Evolutionary conservation across 805 yeast genomes (phyloP), one percentile per base, ranked within the genome.

Genomic region (Hanseniaspora pseudoguilliermondii): DNA sequence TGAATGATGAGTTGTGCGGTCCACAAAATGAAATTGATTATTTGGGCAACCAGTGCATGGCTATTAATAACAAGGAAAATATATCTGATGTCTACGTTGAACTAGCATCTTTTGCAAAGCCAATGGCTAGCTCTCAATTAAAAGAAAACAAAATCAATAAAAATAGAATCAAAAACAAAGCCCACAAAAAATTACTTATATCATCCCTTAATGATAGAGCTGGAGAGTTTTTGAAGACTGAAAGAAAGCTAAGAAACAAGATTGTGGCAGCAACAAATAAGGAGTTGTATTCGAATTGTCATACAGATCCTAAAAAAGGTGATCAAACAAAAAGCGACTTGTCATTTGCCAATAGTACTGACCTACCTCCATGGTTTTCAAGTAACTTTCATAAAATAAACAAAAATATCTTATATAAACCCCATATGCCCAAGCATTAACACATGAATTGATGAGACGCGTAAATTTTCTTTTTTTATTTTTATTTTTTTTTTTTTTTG

Each of bases 301-400:
- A 40, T 7, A 5, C 27, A 40, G 16, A 41, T 27, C 3, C 44
- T 15, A 7, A 23, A 9, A 36, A 29, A 13, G 8, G 8, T 6
- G 20, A 15, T 5, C 7, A 13, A 10, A 13, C 3, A 9, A 40
- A n/a, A 23, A 35, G 34, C n/a, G 50, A 53, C 5, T 20, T 39
- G 10, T 53, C 56, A 10, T 27, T 53, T 35, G 40, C 40, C 10
- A 53, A 53, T 23, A 53, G 34, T 13, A 46, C 56, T 2, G 56
- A 53, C 48, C 39, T 53, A 13, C 56, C 56, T 21, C 56, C 56
- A 6, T 53, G 56, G 56, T 53, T 53, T 39, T 44, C 42, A 20
- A 38, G 6, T 6, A 43, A 51, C 18, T 27, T 13, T 1, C 38
- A 36, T 18, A 35, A 34, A 23, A 25, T 42, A 18, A 35, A 43